Conservation (phyloP, 208 protist genomes). For the Leishmania lainsoni region DNA sequence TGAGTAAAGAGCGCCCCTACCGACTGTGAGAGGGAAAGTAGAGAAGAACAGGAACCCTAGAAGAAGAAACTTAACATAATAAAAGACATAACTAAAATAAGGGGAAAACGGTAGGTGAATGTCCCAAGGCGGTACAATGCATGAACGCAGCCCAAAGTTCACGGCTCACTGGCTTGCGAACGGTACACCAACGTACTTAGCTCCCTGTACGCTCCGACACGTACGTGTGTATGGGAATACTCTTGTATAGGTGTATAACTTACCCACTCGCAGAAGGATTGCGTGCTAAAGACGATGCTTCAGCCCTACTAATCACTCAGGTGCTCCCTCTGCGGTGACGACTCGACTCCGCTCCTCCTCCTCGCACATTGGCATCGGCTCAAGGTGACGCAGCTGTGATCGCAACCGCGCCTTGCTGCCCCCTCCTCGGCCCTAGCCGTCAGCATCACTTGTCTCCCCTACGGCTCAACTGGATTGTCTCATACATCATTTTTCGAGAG, state of each 20-base stretch:
- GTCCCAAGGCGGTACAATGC: neutral
- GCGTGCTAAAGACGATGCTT: neutral
- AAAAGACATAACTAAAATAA: constrained; percentile 1
- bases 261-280: neutral
- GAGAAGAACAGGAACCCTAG: neutral
- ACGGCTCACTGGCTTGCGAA: neutral
- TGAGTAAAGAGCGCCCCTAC: neutral
- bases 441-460: neutral
- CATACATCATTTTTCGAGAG: neutral
- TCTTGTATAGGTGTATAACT: neutral
- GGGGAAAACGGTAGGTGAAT: too few relatives aligned
- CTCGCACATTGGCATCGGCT: neutral
- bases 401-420: neutral
- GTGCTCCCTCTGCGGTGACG: neutral
- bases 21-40: neutral
- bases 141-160: neutral
- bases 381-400: neutral
- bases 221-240: neutral
- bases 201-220: neutral
- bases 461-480: neutral
- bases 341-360: neutral
- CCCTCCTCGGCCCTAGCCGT: neutral
- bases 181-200: neutral
- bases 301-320: neutral
- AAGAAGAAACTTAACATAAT: neutral